phyloP scores from a whole-genome alignment of 371 early-diverging fungal species.

The Mucor piriformis region DNA sequence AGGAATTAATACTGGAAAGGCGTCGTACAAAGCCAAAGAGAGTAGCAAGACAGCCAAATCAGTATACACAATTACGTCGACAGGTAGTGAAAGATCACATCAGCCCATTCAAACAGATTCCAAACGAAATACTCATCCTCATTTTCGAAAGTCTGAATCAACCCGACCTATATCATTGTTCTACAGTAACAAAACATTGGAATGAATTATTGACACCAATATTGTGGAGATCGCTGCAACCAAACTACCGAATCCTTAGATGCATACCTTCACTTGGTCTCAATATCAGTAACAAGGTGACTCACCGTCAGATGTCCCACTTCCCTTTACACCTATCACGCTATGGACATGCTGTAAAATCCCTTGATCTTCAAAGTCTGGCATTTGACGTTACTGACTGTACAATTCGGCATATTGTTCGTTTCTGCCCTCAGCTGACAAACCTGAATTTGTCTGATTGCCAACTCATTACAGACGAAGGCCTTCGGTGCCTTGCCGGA shows the following conservation, averaged over 20 bases:
- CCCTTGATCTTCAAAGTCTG: slow-evolving; percentile 24
- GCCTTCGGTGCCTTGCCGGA: slow-evolving; percentile 10
- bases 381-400: slow-evolving; percentile 30
- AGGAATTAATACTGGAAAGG: slow-evolving; percentile 5
- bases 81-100: background rate
- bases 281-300: slow-evolving; percentile 10
- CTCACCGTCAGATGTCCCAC: slow-evolving; percentile 9
- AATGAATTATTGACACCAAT: slow-evolving; percentile 37
- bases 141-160: slow-evolving; percentile 29
- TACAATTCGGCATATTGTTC: slow-evolving; percentile 29
- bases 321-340: slow-evolving; percentile 35
- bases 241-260: slow-evolving; percentile 23
- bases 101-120: slow-evolving; percentile 13
- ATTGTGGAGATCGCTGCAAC: slow-evolving; percentile 39
- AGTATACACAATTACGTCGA: background rate
- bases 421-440: slow-evolving; percentile 26
- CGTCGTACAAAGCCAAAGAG: slow-evolving; percentile 2
- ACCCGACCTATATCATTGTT: slow-evolving; percentile 27
- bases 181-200: slow-evolving; percentile 39
- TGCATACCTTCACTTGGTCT: slow-evolving; percentile 22
- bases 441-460: slow-evolving; percentile 24
- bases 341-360: slow-evolving; percentile 33
- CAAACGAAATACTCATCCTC: slow-evolving; percentile 35
- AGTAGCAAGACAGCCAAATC: background rate
- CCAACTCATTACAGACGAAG: slow-evolving; percentile 27